Base-by-base conservation (phyloP, 768 basidiomycete species). In the Mycena crocata region DNA sequence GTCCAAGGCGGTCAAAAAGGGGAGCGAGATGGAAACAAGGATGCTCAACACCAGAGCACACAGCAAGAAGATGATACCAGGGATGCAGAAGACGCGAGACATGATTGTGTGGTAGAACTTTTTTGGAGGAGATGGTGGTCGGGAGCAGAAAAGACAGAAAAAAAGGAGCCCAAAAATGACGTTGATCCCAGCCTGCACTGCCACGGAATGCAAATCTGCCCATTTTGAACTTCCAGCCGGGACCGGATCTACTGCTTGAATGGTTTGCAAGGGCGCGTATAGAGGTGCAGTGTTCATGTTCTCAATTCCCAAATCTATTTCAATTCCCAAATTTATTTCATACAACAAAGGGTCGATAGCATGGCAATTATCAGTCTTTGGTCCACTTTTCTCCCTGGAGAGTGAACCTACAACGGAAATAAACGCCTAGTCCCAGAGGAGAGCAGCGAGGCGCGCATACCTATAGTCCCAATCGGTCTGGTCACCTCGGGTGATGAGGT, bases 11-110 rank as follows among this genome's bases (percentile, higher is more conserved):
- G 89, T 82, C 24, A 94, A 81, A 78, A 80, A 89, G 1, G 93
- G 93, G 4, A 93, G 80, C 19, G 92, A 93, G 52, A 94, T 83
- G 15, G 92, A 89, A 34, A 88, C 86, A 67, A 93, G 79, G 74
- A 93, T 81, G 70, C 85, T 86, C 67, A 93, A 85, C 2, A 90
- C 83, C 63, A 93, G 85, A 30, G 93, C 92, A 46, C 76, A 78
- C 71, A 87, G 80, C 57, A 93, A 78, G 70, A 87, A 83, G 69
- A 88, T 76, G 39, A 86, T 71, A 34, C 87, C 90, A 4, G 89
- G 89, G 65, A 93, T 80, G 73, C 89, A 90, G 79, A 90, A 87
- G 28, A 77, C 71, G 67, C 88, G 84, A 24, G 80, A 67, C 83
- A 84, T 86, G 19, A 57, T 51, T n/a, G 50, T 4, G 28, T 23